Evolutionary conservation across 306 rosid genomes (phyloP), one percentile per base, ranked within the genome.

Genomic region (Astragalus membranaceus): DNA sequence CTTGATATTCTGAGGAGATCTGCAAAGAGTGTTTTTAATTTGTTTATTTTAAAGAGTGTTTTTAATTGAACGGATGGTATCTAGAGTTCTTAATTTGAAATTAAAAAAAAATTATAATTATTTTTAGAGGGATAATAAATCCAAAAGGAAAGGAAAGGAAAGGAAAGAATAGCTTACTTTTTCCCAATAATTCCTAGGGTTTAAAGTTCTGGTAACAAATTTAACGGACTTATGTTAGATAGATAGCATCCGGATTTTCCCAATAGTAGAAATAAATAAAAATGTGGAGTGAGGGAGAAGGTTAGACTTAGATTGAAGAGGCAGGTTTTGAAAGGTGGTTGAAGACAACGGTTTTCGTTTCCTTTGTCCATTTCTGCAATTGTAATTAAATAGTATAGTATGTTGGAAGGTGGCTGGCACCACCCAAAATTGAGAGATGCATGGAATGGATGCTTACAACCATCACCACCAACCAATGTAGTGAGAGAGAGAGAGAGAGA

Each of bases 221-320:
- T 23, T 23, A 23, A n/a, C n/a, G n/a, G n/a, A n/a, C n/a, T n/a
- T n/a, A n/a, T n/a, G n/a, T n/a, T n/a, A n/a, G n/a, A n/a, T n/a
- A n/a, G n/a, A n/a, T n/a, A n/a, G n/a, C n/a, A n/a, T n/a, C n/a
- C n/a, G n/a, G n/a, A n/a, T n/a, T 29, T 12, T 26, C 15, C 33
- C 10, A 29, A 4, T 55, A 53, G 0, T 10, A 69, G 56, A 48
- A 57, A 17, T 33, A 3, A 55, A 16, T 1, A 7, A 1, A 6
- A 4, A 8, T 20, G 49, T 15, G n/a, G 30, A 43, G 47, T 17
- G 30, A 32, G 42, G 46, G 57, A 72, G 85, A 86, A 26, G 23
- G 88, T 81, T 79, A 64, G 92, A 86, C 82, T 81, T 79, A 64
- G 92, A 86, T 84, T 69, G 59, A 77, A 60, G 49, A 80, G 67